Evolutionary conservation across 208 protist species (phyloP), one percentile per base, ranked within the genome.

Genomic region (Trypanosoma rangeli): DNA sequence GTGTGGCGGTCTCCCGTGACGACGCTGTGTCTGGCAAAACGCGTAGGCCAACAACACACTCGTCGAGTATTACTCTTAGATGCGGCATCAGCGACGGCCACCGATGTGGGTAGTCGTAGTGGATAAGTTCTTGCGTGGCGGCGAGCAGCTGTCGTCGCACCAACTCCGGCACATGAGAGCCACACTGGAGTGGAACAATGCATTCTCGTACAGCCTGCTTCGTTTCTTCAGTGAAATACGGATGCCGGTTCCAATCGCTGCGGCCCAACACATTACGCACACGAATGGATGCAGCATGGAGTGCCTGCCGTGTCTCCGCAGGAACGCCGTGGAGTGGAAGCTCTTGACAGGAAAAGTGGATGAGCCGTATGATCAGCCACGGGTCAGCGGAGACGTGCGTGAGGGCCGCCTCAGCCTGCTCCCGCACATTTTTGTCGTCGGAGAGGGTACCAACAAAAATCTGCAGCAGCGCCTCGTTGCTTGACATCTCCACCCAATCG

Each of bases 61-160:
- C 66, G 16, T 77, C 68, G 10, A 93, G 39, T 29, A 95, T 68
- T 20, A 63, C 37, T 24, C 73, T 81, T 8, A 90, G 53, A 59
- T 93, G 83, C 13, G 79, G 74, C 64, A 96, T 77, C 28, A 93
- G 67, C 26, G 73, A 77, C 12, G 82, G 76, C 89, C 91, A 96
- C 28, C 65, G 69, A 12, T 77, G 37, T 5, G 86, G 86, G 57
- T 84, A 96, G 74, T 96, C 91, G 62, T 90, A 87, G 16, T 39
- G 50, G 53, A 94, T 81, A 35, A 96, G 55, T n/a, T 91, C 81
- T 29, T 72, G 76, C 37, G 79, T 85, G 3, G 91, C 70, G 29
- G 79, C 78, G 29, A 93, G 79, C 62, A 96, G 69, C 78, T 94
- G 87, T 0, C 86, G 84, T 3, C 91, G 88, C 29, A 96, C 73